Evolutionary conservation across 2,329 filamentous ascomycete species (phyloP).

Genomic region (Elsinoe fawcettii): DNA sequence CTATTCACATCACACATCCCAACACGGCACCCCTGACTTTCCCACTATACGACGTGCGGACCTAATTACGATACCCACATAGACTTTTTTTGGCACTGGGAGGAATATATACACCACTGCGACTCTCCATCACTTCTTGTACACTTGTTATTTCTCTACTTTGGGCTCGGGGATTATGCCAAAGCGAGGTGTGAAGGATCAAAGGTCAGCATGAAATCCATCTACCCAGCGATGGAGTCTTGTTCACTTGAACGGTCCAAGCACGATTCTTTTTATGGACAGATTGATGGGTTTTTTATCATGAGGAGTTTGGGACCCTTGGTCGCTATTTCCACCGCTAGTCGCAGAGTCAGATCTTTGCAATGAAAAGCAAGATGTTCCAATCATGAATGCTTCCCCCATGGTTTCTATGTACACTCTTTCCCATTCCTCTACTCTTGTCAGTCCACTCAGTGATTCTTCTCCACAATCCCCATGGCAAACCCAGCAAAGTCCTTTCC

Average conservation of each 20-base stretch:
- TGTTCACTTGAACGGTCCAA: not conserved
- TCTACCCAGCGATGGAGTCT: not conserved
- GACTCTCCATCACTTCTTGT: not conserved
- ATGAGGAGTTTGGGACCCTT: not conserved
- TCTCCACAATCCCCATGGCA: slow-evolving; percentile 48
- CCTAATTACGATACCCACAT: slow-evolving; percentile 14
- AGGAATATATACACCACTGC: slow-evolving; percentile 6
- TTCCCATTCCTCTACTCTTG: not conserved
- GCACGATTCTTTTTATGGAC: not conserved
- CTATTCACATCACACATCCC: not conserved
- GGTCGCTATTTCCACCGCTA: not conserved
- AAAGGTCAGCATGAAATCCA: not conserved
- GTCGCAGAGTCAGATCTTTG: not conserved
- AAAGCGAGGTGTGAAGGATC: not conserved
- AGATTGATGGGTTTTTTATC: not conserved
- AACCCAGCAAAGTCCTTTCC: slow-evolving; percentile 68
- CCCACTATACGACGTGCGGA: not conserved
- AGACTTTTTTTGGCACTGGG: slow-evolving; percentile 9
- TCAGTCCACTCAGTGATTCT: slow-evolving; percentile 33
- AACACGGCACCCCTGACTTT: not conserved
- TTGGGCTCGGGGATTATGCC: not conserved
- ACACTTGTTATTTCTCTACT: not conserved
- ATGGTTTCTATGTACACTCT: not conserved
- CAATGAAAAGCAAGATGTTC: not conserved
- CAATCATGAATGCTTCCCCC: not conserved